Base-by-base conservation (phyloP, 2,329 filamentous ascomycete genomes). In the Colletotrichum gigasporum region DNA sequence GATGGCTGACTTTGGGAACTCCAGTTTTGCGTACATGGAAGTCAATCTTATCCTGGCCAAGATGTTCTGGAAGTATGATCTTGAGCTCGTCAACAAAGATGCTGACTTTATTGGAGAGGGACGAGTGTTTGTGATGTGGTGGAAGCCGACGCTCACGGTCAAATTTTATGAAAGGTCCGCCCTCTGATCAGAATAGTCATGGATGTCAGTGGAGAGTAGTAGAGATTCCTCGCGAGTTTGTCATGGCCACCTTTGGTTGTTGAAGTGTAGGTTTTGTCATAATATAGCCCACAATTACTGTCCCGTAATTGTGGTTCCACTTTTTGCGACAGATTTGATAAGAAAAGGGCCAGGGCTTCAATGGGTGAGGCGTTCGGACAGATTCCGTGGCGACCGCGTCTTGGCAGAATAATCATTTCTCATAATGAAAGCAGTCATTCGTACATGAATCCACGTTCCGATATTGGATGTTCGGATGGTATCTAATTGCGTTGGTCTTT, bases 21-120 rank as follows among this genome's bases (percentile, higher is more conserved):
- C 30, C 55, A 71, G 72, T 63, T 71, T 76, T 22, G 80, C 79
- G 1, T 75, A 71, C 41, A 71, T 79, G 39, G 77, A 81, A 65
- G 72, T 81, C 68, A 70, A 72, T 9, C 64, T 77, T 4, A 71
- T 79, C 11, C 50, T 82, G 12, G 72, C 77, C 1, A 81, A 80
- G 65, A 64, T 81, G 28, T 22, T 79, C 4, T 80, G 65, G 55
- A 65, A 63, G 8, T 82, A 77, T 60, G 77, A 82, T 48, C 44
- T 80, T 41, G 72, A 78, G 63, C 68, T 78, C 44, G 63, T 76
- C 1, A 67, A 72, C 41, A 63, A 66, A 28, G 68, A 75, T 39
- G 42, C 69, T 1, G 74, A 83, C 55, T 85, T 81, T 80, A 67
- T 78, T 28, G 44, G 58, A 4, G 69, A 76, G 9, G 71, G 72